Evolutionary conservation across 2,329 filamentous ascomycete genomes (phyloP).

Genomic region (Fusarium concolor): DNA sequence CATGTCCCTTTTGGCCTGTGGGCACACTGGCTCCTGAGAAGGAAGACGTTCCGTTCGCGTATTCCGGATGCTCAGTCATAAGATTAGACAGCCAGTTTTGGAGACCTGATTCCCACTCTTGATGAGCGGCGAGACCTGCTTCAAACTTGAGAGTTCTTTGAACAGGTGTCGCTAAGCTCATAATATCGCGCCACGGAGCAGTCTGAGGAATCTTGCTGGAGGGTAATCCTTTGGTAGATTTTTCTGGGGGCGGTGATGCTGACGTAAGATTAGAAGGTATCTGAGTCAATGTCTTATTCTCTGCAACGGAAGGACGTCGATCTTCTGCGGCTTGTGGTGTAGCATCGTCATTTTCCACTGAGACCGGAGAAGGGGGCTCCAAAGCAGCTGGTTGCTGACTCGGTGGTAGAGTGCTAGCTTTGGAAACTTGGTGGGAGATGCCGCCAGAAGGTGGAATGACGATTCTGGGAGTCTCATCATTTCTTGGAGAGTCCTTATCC

Average conservation of each 20-base stretch:
- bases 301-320: slow-evolving; percentile 55
- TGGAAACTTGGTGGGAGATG: slow-evolving; percentile 45
- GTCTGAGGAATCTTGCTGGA: slow-evolving; percentile 48
- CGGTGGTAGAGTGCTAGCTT: slow-evolving; percentile 35
- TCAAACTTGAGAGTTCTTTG: slow-evolving; percentile 82
- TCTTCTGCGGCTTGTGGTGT: slow-evolving; percentile 38
- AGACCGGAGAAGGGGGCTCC: slow-evolving; percentile 60
- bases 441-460: slow-evolving; percentile 35
- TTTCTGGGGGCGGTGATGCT: slow-evolving; percentile 52
- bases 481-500: slow-evolving; percentile 28
- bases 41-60: slow-evolving; percentile 54
- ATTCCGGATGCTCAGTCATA: slow-evolving; percentile 60
- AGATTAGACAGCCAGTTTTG: slow-evolving; percentile 65
- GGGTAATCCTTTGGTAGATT: slow-evolving; percentile 31
- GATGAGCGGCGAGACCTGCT: slow-evolving; percentile 77
- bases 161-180: slow-evolving; percentile 71
- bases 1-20: slow-evolving; percentile 32
- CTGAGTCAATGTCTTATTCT: slow-evolving; percentile 54
- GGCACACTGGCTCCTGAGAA: slow-evolving; percentile 42
- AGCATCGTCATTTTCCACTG: slow-evolving; percentile 50
- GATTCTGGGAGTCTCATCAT: slow-evolving; percentile 35
- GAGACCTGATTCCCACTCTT: slow-evolving; percentile 80
- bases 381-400: slow-evolving; percentile 39
- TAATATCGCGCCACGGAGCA: slow-evolving; percentile 80
- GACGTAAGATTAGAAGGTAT: slow-evolving; percentile 51